phyloP scores from a whole-genome alignment of 768 basidiomycete genomes.

The Hygrocybe coccinea region DNA sequence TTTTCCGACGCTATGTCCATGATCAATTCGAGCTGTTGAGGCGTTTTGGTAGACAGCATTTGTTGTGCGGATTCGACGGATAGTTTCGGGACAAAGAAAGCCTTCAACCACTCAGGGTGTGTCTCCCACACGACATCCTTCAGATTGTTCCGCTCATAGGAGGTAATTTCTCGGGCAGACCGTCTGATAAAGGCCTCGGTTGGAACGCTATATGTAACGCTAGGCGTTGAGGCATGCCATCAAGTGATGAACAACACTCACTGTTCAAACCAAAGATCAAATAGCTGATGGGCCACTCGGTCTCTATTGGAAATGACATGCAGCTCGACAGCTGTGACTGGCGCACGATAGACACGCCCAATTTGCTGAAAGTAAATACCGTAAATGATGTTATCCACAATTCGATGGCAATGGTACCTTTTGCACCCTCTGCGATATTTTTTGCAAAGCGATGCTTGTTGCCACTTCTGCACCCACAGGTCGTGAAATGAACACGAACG shows the following conservation, averaged over 20 bases:
- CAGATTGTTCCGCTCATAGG: slow-evolving; percentile 41
- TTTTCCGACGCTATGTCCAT: slow-evolving; percentile 43
- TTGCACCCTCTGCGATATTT: slow-evolving; percentile 52
- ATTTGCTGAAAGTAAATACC: slow-evolving; percentile 43
- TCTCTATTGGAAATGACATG: slow-evolving; percentile 69
- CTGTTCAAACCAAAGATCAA: slow-evolving; percentile 67
- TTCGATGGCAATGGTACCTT: slow-evolving; percentile 28
- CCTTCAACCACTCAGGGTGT: slow-evolving; percentile 28
- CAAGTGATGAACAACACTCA: slow-evolving; percentile 27
- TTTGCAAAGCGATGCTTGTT: slow-evolving; percentile 58
- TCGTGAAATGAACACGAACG: slow-evolving; percentile 54
- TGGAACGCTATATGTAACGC: slow-evolving; percentile 37
- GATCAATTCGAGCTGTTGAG: slow-evolving; percentile 30
- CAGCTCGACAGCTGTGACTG: slow-evolving; percentile 52
- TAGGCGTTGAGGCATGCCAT: neutral
- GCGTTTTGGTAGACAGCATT: slow-evolving; percentile 21
- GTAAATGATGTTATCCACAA: neutral
- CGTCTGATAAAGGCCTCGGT: slow-evolving; percentile 46
- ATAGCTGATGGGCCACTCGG: slow-evolving; percentile 58
- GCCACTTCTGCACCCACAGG: slow-evolving; percentile 47
- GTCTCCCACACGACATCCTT: slow-evolving; percentile 38
- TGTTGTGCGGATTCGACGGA: slow-evolving; percentile 23
- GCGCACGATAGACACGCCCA: slow-evolving; percentile 49
- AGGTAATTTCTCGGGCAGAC: slow-evolving; percentile 38
- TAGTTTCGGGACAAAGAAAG: slow-evolving; percentile 22